Conservation (phyloP, 2,329 filamentous ascomycete genomes). For the Colletotrichum sp. region DNA sequence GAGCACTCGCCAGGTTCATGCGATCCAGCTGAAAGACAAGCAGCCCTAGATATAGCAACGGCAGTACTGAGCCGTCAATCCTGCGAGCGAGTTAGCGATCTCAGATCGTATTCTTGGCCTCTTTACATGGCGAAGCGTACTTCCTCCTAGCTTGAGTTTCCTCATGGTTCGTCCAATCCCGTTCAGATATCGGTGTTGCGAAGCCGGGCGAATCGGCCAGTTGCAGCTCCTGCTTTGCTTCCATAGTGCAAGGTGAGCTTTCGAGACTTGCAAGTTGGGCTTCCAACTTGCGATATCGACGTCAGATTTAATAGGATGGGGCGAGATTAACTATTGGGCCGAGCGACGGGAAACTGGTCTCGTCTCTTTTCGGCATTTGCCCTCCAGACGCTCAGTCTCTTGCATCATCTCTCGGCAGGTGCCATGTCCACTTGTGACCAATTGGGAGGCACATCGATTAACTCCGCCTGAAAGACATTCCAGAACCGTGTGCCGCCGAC, state of each 20-base stretch:
- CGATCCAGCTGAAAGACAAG: constrained; percentile 58
- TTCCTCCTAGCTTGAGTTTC: constrained; percentile 21
- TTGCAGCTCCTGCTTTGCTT: background rate
- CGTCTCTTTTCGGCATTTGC: constrained; percentile 1
- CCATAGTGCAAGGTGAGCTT: background rate
- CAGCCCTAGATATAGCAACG: constrained; percentile 52
- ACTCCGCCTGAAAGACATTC: background rate
- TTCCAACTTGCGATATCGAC: background rate
- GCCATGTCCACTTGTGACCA: background rate
- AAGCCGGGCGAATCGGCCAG: background rate
- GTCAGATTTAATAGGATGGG: background rate
- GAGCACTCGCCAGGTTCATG: constrained; percentile 56
- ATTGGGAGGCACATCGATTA: background rate
- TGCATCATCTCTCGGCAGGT: background rate
- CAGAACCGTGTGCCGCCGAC: too few relatives aligned
- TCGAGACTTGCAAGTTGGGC: too few relatives aligned
- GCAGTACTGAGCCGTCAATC: constrained; percentile 51
- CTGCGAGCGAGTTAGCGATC: constrained; percentile 28
- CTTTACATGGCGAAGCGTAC: background rate
- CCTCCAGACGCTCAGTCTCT: background rate
- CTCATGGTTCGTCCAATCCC: constrained; percentile 20
- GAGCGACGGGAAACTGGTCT: background rate
- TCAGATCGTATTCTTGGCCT: background rate
- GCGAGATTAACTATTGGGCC: background rate
- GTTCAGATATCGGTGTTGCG: background rate